Evolutionary conservation across 768 basidiomycete genomes (phyloP).

Genomic region (Tylopilus subfusipes): DNA sequence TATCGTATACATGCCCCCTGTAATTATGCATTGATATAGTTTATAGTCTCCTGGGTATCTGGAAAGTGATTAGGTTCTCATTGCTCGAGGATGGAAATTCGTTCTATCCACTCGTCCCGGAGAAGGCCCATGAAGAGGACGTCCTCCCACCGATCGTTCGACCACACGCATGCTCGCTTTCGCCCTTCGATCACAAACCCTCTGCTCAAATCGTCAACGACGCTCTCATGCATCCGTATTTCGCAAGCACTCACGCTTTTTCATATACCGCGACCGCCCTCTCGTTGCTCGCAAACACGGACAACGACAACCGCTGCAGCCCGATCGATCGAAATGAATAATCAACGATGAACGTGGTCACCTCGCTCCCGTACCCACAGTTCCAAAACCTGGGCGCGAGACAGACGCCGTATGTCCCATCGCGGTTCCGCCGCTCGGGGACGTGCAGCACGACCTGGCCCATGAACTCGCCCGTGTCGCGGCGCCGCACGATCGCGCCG

Average conservation of each 20-base stretch:
- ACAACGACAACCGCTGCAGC: slow-evolving; percentile 40
- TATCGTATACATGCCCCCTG: slow-evolving; percentile 7
- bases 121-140: slow-evolving; percentile 38
- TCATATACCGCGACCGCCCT: slow-evolving; percentile 39
- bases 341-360: slow-evolving; percentile 39
- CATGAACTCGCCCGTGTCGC: slow-evolving; percentile 30
- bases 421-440: slow-evolving; percentile 26
- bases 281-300: slow-evolving; percentile 37
- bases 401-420: slow-evolving; percentile 33
- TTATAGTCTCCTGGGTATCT: slow-evolving; percentile 6
- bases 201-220: slow-evolving; percentile 19
- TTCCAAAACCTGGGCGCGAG: slow-evolving; percentile 34
- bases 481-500: slow-evolving; percentile 26
- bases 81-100: slow-evolving; percentile 20
- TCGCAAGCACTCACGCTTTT: slow-evolving; percentile 35
- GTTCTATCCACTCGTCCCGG: slow-evolving; percentile 38
- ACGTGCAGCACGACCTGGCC: slow-evolving; percentile 31
- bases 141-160: slow-evolving; percentile 37
- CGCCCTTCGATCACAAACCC: slow-evolving; percentile 41
- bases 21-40: slow-evolving; percentile 5
- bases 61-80: not conserved
- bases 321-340: slow-evolving; percentile 39
- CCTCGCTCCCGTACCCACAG: slow-evolving; percentile 41
- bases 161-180: slow-evolving; percentile 36
- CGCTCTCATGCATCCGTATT: not conserved